These are phyloP conservation scores for Coemansia sp. DNA, from an alignment of 192 early-diverging fungal species.

Conservation along the genomic window DNA sequence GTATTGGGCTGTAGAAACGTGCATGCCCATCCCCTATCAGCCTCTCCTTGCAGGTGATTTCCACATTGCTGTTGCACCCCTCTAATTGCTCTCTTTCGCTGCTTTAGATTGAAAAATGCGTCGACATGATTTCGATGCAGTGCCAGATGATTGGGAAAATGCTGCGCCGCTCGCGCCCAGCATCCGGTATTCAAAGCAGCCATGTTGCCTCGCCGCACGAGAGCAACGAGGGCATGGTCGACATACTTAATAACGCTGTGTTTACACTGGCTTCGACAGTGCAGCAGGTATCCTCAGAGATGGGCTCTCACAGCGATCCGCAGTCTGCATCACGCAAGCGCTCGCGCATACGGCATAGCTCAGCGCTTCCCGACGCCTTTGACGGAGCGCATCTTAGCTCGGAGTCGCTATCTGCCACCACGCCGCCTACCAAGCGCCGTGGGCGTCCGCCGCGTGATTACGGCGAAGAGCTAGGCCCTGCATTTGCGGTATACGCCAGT, in stretches of 20 bases:
- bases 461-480: slow-evolving; percentile 50
- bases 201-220: slow-evolving; percentile 21
- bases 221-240: slow-evolving; percentile 27
- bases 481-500: slow-evolving; percentile 51
- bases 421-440: slow-evolving; percentile 46
- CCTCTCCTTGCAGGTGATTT: slow-evolving; percentile 2
- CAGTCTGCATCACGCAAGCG: slow-evolving; percentile 33
- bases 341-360: slow-evolving; percentile 18
- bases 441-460: slow-evolving; percentile 55
- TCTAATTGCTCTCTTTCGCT: not conserved
- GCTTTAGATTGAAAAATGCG: slow-evolving; percentile 49
- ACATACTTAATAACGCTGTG: slow-evolving; percentile 39
- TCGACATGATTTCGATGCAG: slow-evolving; percentile 55
- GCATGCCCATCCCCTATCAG: slow-evolving; percentile 1
- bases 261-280: slow-evolving; percentile 30
- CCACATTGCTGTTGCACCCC: not conserved
- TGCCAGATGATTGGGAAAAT: slow-evolving; percentile 51
- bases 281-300: slow-evolving; percentile 32
- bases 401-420: slow-evolving; percentile 18
- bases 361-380: slow-evolving; percentile 7
- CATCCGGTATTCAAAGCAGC: slow-evolving; percentile 15
- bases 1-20: slow-evolving; percentile 10
- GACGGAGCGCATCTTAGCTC: slow-evolving; percentile 13
- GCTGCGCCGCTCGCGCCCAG: slow-evolving; percentile 48
- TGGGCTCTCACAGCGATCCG: slow-evolving; percentile 14